Percentiles rank a stretch among this genome's conserved stretches.
Evolutionary conservation across 352 stramenopile genomes (phyloP).

Genomic region (Globisporangium sylvaticum): DNA sequence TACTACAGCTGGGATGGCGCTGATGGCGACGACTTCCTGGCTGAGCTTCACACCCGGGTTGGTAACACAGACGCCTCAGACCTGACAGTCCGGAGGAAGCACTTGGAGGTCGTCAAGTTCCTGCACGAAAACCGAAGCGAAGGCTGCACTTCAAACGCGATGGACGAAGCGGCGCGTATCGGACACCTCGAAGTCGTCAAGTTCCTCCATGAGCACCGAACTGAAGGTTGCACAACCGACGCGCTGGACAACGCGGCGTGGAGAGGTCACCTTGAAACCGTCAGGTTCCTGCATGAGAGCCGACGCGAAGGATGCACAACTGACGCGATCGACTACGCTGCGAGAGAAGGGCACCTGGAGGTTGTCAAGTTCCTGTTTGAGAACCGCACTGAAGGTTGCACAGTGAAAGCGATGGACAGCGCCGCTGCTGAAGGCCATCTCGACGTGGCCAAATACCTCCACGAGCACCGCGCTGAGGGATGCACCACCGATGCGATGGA

Average conservation of each 20-base stretch:
- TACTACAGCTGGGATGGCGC: background rate
- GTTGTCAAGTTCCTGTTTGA: background rate
- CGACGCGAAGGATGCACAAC: background rate
- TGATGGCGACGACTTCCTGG: background rate
- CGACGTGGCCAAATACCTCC: background rate
- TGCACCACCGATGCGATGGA: background rate
- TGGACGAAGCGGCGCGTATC: background rate
- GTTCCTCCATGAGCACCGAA: slow-evolving; percentile 1
- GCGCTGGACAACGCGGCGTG: background rate
- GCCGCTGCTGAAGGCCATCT: background rate
- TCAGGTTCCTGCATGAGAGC: background rate
- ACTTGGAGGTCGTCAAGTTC: background rate
- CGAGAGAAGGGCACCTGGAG: background rate
- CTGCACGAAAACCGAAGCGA: slow-evolving; percentile 2
- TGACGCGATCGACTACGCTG: background rate
- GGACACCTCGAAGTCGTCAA: slow-evolving; percentile 2
- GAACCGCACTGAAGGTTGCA: background rate
- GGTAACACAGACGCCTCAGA: background rate
- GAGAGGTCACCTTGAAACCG: background rate
- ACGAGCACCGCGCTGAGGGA: background rate
- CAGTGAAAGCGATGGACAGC: background rate
- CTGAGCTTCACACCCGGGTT: background rate
- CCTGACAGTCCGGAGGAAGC: background rate
- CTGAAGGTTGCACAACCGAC: background rate
- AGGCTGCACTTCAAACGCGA: background rate